Percentiles rank a stretch among this genome's conserved stretches.
phyloP scores from a whole-genome alignment of 306 rosid genomes.

The Dalbergia cochinchinensis region DNA sequence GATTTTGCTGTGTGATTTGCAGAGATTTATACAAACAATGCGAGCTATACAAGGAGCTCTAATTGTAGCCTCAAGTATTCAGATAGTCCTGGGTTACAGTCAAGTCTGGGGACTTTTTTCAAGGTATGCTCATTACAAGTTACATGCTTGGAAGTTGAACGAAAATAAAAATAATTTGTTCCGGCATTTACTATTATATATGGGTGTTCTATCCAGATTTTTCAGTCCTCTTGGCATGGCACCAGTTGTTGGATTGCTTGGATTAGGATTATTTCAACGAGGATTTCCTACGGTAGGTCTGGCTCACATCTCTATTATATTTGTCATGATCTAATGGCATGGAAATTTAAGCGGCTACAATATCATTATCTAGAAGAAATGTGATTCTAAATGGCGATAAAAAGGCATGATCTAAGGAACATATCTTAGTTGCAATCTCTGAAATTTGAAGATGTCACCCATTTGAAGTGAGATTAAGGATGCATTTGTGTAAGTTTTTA shows the following conservation, averaged over 20 bases:
- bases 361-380: slow-evolving; percentile 7
- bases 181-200: slow-evolving; percentile 14
- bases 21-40: slow-evolving; percentile 97
- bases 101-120: slow-evolving; percentile 98
- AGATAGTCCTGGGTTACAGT: slow-evolving; percentile 94
- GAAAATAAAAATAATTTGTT: background rate
- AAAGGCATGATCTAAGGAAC: background rate
- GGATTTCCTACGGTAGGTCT: slow-evolving; percentile 88
- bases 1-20: slow-evolving; percentile 89
- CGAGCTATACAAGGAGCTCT: slow-evolving; percentile 98
- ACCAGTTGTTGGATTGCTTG: slow-evolving; percentile 95
- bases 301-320: slow-evolving; percentile 27
- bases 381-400: slow-evolving; percentile 8
- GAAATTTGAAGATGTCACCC: background rate
- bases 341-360: background rate
- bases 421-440: slow-evolving; percentile 5
- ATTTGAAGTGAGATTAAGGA: background rate
- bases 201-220: slow-evolving; percentile 66
- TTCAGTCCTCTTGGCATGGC: slow-evolving; percentile 99
- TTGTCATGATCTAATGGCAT: slow-evolving; percentile 1
- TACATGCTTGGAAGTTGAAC: slow-evolving; percentile 12
- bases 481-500: too few species aligned
- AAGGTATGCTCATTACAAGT: slow-evolving; percentile 55
- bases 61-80: slow-evolving; percentile 92
- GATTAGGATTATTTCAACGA: slow-evolving; percentile 85